Evolutionary conservation across 306 rosid species (phyloP).

Genomic region (Neltuma alba): DNA sequence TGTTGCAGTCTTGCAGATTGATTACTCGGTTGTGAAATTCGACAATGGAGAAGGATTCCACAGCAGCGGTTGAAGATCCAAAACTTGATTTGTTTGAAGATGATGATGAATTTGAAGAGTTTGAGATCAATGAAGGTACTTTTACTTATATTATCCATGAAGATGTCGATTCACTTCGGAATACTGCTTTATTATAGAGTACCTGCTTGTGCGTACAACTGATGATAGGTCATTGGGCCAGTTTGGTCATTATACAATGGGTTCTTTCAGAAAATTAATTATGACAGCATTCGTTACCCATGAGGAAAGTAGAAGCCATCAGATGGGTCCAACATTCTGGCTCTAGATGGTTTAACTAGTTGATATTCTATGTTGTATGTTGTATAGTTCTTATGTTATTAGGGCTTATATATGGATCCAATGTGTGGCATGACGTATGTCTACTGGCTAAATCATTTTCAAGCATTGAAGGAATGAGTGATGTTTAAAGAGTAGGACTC

Average conservation of each 20-base stretch:
- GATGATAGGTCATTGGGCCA: not conserved
- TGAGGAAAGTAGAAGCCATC: not conserved
- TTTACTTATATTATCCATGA: not conserved
- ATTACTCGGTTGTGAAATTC: not conserved
- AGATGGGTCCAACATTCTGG: not conserved
- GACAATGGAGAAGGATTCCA: slow-evolving; percentile 47
- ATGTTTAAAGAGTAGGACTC: not conserved
- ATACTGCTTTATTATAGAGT: not conserved
- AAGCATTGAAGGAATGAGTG: not conserved
- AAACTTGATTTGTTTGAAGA: slow-evolving; percentile 52
- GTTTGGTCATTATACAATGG: not conserved
- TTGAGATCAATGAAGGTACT: slow-evolving; percentile 44
- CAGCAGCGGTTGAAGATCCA: slow-evolving; percentile 40
- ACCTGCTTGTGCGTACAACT: not conserved
- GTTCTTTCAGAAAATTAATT: not conserved
- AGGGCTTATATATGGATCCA: no score
- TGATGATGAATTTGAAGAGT: slow-evolving; percentile 51
- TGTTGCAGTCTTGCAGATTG: not conserved
- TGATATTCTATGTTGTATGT: not conserved
- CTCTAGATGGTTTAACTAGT: not conserved
- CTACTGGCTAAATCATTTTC: not conserved
- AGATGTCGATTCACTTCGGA: not conserved
- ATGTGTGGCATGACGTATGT: not conserved
- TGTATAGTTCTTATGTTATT: not conserved
- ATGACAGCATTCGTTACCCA: not conserved